Conservation (phyloP, 2,329 filamentous ascomycete species). For the Fusarium equiseti region DNA sequence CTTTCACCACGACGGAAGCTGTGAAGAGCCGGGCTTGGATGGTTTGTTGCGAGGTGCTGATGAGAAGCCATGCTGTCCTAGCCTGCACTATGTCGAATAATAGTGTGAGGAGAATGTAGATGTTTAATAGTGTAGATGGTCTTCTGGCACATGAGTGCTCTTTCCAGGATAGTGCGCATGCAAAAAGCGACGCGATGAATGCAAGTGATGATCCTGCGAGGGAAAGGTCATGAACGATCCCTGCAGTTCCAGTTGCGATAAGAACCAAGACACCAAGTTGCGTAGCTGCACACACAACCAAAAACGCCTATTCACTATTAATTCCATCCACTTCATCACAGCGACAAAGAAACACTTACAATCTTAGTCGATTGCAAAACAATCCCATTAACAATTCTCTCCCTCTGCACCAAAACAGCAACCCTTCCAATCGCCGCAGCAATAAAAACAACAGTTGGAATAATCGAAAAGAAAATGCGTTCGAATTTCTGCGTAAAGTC, state of each 20-base stretch:
- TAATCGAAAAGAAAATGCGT: slow-evolving; percentile 59
- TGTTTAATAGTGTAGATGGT: slow-evolving; percentile 58
- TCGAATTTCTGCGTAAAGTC: slow-evolving; percentile 66
- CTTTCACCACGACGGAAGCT: slow-evolving; percentile 52
- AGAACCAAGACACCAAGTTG: slow-evolving; percentile 52
- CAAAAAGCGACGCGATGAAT: slow-evolving; percentile 48
- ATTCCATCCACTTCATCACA: neutral
- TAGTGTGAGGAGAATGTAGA: slow-evolving; percentile 57
- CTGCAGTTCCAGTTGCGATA: slow-evolving; percentile 34
- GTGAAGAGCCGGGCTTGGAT: slow-evolving; percentile 52
- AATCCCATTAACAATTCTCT: slow-evolving; percentile 52
- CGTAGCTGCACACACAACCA: slow-evolving; percentile 46
- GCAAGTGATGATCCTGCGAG: slow-evolving; percentile 45
- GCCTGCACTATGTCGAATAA: slow-evolving; percentile 59
- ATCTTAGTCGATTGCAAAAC: slow-evolving; percentile 51
- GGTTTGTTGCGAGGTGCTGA: slow-evolving; percentile 24
- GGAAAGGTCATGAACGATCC: slow-evolving; percentile 41
- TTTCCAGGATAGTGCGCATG: slow-evolving; percentile 49
- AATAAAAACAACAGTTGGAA: slow-evolving; percentile 57
- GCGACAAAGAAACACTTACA: slow-evolving; percentile 34
- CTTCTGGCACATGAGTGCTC: slow-evolving; percentile 55
- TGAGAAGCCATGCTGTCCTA: slow-evolving; percentile 58
- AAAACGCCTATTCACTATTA: slow-evolving; percentile 36
- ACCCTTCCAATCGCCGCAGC: slow-evolving; percentile 51
- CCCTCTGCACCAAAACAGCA: slow-evolving; percentile 48